A percentile compares a stretch with the other conserved stretches of the same genome.
These are phyloP conservation scores for Lagenidium sp. DNA, from an alignment of 352 stramenopile genomes.

Conservation along the genomic window DNA sequence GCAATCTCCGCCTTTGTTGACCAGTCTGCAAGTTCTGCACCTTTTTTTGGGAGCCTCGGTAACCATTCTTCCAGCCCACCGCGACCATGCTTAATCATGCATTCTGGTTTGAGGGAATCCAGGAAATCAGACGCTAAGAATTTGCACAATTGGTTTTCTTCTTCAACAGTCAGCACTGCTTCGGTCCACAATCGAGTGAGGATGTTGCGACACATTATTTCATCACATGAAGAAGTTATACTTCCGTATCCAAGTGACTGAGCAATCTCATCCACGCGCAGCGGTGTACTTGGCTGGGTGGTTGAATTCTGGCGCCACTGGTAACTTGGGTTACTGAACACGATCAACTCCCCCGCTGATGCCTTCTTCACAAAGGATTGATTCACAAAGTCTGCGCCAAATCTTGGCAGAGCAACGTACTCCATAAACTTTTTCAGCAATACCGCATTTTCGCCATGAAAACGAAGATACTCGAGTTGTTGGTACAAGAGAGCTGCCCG, in stretches of 20 bases:
- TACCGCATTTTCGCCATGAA: background rate
- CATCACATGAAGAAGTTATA: background rate
- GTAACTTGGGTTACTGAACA: conserved; percentile 1
- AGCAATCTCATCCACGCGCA: conserved; percentile 1
- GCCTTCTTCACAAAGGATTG: background rate
- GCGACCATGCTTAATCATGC: conserved; percentile 6
- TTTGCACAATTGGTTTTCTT: conserved; percentile 1
- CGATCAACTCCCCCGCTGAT: conserved; percentile 3
- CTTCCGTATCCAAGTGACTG: background rate
- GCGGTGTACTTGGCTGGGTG: background rate
- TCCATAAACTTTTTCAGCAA: conserved; percentile 6
- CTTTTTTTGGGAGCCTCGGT: conserved; percentile 17
- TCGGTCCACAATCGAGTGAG: background rate
- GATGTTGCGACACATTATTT: background rate
- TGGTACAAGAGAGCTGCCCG: conserved; percentile 8
- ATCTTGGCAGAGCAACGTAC: conserved; percentile 8
- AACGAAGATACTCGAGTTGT: conserved; percentile 3
- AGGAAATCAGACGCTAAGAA: conserved; percentile 4
- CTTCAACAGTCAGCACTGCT: background rate
- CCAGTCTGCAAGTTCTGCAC: conserved; percentile 9
- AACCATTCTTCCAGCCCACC: conserved; percentile 16
- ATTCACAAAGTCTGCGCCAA: conserved; percentile 4
- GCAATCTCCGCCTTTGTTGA: conserved; percentile 16
- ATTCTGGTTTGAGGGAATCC: conserved; percentile 5
- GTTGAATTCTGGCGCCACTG: background rate